A percentile compares a stretch with the other conserved stretches of the same genome.
Evolutionary conservation across 129 eudicot species (phyloP).

Genomic region (carrot (Daucus carota)): DNA sequence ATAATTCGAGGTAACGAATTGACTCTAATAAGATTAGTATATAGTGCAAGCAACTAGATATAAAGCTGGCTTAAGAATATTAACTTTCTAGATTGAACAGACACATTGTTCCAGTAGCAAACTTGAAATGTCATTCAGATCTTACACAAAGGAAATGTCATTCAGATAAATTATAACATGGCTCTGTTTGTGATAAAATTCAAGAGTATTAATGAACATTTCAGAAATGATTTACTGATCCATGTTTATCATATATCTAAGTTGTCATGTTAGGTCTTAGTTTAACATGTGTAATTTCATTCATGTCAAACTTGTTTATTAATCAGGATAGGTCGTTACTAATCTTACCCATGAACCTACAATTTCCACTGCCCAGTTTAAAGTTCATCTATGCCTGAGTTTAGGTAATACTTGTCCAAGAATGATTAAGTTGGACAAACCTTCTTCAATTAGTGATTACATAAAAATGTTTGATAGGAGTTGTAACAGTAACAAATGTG

Average conservation of each 20-base stretch:
- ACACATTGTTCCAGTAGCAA: background rate
- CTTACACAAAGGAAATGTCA: too few relatives aligned
- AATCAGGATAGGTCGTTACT: background rate
- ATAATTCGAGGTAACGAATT: background rate
- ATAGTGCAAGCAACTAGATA: background rate
- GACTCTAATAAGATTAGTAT: background rate
- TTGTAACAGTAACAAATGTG: background rate
- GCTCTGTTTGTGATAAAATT: background rate
- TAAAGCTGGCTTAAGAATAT: background rate
- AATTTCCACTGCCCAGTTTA: background rate
- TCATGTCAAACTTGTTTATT: background rate
- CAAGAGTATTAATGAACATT: background rate
- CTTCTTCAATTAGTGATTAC: background rate
- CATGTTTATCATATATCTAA: background rate
- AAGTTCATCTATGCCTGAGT: background rate
- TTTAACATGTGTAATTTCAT: background rate
- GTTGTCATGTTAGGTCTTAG: background rate
- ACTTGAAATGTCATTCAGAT: background rate
- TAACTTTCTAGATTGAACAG: background rate
- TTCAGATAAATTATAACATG: background rate
- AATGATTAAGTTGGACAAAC: background rate
- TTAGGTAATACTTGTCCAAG: background rate
- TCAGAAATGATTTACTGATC: background rate
- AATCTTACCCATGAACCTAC: background rate
- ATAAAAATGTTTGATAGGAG: background rate